These are phyloP conservation scores for Talaromyces sp. DNA, from an alignment of 2,329 filamentous ascomycete species.

Conservation along the genomic window DNA sequence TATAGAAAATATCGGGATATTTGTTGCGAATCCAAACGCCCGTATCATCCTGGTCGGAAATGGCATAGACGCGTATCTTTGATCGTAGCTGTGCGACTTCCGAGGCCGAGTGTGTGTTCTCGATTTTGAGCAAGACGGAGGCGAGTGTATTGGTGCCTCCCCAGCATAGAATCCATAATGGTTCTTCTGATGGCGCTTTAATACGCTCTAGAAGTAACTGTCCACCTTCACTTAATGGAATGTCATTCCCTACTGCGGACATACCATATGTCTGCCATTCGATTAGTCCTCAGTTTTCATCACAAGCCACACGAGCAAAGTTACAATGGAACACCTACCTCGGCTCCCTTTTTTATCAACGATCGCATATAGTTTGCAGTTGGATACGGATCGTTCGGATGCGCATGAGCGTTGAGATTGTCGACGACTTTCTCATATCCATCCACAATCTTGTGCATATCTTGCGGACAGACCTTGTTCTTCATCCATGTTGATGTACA, in stretches of 20 bases:
- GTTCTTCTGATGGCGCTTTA: conserved; percentile 35
- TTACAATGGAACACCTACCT: neutral
- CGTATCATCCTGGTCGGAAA: conserved; percentile 59
- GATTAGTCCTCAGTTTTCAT: neutral
- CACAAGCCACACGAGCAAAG: neutral
- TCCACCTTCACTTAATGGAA: neutral
- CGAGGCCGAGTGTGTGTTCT: conserved; percentile 8
- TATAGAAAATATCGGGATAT: conserved; percentile 57
- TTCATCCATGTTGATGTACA: conserved; percentile 49
- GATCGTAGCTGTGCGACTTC: conserved; percentile 38
- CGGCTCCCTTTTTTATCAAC: neutral
- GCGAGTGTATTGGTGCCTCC: conserved; percentile 55
- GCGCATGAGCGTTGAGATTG: conserved; percentile 47
- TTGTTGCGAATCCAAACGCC: conserved; percentile 55
- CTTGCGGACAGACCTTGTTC: conserved; percentile 40
- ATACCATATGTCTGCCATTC: neutral
- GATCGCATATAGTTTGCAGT: conserved; percentile 18
- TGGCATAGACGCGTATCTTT: conserved; percentile 53
- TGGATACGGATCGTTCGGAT: conserved; percentile 44
- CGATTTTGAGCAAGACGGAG: conserved; percentile 43
- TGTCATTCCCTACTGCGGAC: neutral
- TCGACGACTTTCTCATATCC: conserved; percentile 40
- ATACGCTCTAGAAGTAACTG: conserved; percentile 28
- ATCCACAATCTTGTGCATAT: conserved; percentile 45
- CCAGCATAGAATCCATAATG: conserved; percentile 55